Evolutionary conservation across 2,329 filamentous ascomycete genomes (phyloP).

Genomic region (Amesomyces nigricolor): DNA sequence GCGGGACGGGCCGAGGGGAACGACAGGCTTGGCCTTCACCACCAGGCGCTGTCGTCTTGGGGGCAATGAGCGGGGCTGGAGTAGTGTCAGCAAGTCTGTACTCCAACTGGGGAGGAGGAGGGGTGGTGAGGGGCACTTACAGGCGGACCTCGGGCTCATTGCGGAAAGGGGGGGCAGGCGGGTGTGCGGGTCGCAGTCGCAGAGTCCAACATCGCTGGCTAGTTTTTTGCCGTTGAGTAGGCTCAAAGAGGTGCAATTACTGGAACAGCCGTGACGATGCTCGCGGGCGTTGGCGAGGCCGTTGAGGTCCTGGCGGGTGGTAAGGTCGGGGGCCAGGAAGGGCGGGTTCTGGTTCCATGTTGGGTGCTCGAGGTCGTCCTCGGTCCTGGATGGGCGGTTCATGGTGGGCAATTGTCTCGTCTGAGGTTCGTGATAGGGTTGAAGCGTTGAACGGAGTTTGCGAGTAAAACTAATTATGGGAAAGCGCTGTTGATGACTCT

Average conservation of each 20-base stretch:
- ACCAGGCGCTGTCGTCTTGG: constrained; percentile 31
- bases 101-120: constrained; percentile 9
- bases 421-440: neutral
- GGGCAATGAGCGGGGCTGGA: constrained; percentile 22
- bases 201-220: neutral
- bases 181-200: neutral
- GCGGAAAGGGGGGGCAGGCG: neutral
- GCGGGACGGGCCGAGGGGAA: constrained; percentile 28
- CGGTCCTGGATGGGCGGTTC: constrained; percentile 52
- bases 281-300: constrained; percentile 47
- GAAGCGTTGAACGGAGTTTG: no score
- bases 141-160: constrained; percentile 11
- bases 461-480: neutral
- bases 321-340: constrained; percentile 42
- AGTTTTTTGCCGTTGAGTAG: constrained; percentile 19
- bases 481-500: neutral
- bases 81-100: constrained; percentile 16
- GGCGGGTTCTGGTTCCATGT: constrained; percentile 51
- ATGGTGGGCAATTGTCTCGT: constrained; percentile 30
- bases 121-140: neutral
- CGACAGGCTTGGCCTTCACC: constrained; percentile 38
- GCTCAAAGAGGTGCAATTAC: constrained; percentile 1
- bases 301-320: constrained; percentile 51
- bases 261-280: constrained; percentile 14
- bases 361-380: constrained; percentile 41